These are phyloP conservation scores for Cutaneotrichosporon arboriforme DNA, from an alignment of 1,284 basidiomycete genomes.

Conservation along the genomic window DNA sequence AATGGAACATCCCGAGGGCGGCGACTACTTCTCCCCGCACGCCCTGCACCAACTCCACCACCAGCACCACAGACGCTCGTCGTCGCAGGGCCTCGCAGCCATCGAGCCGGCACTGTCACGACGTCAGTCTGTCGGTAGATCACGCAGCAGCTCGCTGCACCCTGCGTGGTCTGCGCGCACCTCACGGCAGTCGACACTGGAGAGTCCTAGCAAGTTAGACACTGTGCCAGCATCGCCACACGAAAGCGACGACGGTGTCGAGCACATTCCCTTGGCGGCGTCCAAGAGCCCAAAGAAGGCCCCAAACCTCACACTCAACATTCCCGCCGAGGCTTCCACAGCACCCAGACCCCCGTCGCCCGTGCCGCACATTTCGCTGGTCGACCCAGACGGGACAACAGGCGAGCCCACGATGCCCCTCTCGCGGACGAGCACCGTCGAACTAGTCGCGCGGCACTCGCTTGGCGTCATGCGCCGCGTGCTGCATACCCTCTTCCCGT, in stretches of 20 bases:
- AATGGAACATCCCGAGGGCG: background rate
- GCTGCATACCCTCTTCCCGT: conserved; percentile 64
- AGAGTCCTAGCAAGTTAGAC: background rate
- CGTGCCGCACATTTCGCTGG: background rate
- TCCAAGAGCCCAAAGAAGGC: background rate
- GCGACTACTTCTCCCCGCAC: conserved; percentile 6
- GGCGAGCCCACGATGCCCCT: background rate
- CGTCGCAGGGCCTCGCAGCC: conserved; percentile 1
- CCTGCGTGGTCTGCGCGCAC: background rate
- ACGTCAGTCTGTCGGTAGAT: background rate
- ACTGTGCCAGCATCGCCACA: background rate
- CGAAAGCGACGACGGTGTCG: background rate
- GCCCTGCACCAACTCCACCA: conserved; percentile 3
- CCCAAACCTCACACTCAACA: background rate
- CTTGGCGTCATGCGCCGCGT: background rate
- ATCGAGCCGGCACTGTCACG: conserved; percentile 4
- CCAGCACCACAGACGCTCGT: conserved; percentile 7
- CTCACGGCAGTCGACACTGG: background rate
- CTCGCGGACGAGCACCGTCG: background rate
- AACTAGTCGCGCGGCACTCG: background rate
- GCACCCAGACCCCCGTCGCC: background rate
- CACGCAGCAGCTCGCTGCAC: conserved; percentile 4
- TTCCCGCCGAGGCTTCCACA: background rate
- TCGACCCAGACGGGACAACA: background rate
- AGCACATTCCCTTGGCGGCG: background rate